Percentiles rank a stretch among this genome's conserved stretches.
Conservation (phyloP, 2,329 filamentous ascomycete species). For the Falciphora oryzae region DNA sequence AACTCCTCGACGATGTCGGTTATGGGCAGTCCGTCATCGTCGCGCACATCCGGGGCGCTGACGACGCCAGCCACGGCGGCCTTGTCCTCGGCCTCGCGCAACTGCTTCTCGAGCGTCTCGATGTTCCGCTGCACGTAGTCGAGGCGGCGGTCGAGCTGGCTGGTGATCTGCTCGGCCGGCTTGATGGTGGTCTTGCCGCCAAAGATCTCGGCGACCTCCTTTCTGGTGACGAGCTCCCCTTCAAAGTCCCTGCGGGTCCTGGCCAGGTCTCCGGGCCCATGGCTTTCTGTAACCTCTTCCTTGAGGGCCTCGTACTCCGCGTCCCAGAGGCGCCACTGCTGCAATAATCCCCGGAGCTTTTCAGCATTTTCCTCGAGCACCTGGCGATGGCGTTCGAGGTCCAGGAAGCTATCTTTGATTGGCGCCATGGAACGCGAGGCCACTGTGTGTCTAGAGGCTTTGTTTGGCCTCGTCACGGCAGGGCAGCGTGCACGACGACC, state of each 20-base stretch:
- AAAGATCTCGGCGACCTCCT: constrained; percentile 46
- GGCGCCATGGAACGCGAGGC: background rate
- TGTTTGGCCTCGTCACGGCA: background rate
- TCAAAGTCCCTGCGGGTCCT: constrained; percentile 53
- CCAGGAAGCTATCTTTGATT: constrained; percentile 35
- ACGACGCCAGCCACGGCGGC: constrained; percentile 57
- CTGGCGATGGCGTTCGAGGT: constrained; percentile 69
- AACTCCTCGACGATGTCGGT: constrained; percentile 90
- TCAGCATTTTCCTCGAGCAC: constrained; percentile 70
- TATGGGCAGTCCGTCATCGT: constrained; percentile 63
- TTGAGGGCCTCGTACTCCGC: constrained; percentile 86
- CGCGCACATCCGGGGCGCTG: constrained; percentile 53
- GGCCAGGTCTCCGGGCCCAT: constrained; percentile 45
- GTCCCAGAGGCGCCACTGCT: constrained; percentile 87
- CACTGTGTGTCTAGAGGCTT: too few species aligned
- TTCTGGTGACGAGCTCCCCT: constrained; percentile 56
- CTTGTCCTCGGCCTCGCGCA: constrained; percentile 63
- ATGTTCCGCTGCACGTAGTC: constrained; percentile 89
- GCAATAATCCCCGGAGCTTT: constrained; percentile 68
- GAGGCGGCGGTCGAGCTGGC: constrained; percentile 66
- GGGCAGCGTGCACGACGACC: background rate
- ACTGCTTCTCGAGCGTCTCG: constrained; percentile 64
- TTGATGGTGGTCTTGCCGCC: constrained; percentile 36
- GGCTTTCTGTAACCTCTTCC: constrained; percentile 62
- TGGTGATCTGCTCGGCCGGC: constrained; percentile 57